These are phyloP conservation scores for Fusarium nisikadoi DNA, from an alignment of 2,329 filamentous ascomycete genomes.

Conservation along the genomic window DNA sequence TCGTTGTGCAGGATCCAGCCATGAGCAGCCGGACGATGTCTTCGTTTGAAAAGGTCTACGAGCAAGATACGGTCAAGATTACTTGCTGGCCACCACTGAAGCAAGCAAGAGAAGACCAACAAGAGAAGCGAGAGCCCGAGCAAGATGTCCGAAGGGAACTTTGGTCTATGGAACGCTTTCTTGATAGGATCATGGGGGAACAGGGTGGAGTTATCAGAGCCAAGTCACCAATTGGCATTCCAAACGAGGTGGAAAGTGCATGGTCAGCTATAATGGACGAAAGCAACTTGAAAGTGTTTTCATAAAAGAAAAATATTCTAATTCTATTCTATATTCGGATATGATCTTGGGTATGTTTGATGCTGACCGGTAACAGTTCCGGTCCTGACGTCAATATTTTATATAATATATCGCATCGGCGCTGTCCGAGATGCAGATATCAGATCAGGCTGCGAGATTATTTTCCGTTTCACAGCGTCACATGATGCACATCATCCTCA, in stretches of 20 bases:
- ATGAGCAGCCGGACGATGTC: conserved; percentile 4
- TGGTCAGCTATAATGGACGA: conserved; percentile 20
- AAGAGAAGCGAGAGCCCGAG: fast-evolving
- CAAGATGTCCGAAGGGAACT: neutral
- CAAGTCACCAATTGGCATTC: neutral
- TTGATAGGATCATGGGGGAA: conserved; percentile 2
- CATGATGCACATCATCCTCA: conserved; percentile 1
- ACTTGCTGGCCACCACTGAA: neutral
- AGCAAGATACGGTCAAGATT: fast-evolving
- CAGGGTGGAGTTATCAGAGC: fast-evolving
- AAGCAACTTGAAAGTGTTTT: fast-evolving
- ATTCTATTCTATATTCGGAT: neutral
- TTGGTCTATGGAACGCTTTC: conserved; percentile 27
- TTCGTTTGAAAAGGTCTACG: neutral
- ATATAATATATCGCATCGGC: neutral
- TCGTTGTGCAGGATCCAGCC: conserved; percentile 16
- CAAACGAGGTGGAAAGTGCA: conserved; percentile 19
- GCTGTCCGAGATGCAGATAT: conserved; percentile 15
- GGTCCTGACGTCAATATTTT: neutral
- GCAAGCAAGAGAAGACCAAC: fast-evolving
- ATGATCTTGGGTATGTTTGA: fast-evolving
- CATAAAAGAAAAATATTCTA: neutral
- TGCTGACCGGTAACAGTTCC: neutral
- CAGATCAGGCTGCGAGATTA: conserved; percentile 15
- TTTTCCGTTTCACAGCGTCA: conserved; percentile 11